phyloP scores from a whole-genome alignment of 495 filamentous ascomycete species.

The Friedmanniomyces endolithicus region DNA sequence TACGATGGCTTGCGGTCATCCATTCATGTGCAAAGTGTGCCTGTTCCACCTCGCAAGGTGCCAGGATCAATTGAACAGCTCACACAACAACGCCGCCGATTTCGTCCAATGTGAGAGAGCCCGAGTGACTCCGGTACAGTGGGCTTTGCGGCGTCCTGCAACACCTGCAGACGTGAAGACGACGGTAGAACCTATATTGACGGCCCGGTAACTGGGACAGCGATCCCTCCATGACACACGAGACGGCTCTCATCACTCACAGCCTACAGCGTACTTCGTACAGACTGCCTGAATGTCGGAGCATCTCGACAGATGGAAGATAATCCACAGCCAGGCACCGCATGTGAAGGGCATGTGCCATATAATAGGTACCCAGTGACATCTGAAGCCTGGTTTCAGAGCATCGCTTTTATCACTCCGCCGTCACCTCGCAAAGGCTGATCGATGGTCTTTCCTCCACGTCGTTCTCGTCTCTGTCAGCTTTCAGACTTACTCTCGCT shows the following conservation, averaged over 20 bases:
- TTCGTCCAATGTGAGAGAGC: background rate
- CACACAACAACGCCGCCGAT: background rate
- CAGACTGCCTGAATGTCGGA: background rate
- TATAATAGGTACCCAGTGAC: background rate
- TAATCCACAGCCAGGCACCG: background rate
- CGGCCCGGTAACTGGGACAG: background rate
- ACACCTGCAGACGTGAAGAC: background rate
- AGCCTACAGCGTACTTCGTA: too few relatives aligned
- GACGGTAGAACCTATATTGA: background rate
- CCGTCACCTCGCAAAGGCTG: background rate
- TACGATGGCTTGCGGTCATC: background rate
- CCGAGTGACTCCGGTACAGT: background rate
- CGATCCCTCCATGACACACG: background rate
- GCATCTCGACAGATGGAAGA: background rate
- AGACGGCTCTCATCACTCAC: background rate
- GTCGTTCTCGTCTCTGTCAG: background rate
- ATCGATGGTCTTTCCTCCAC: background rate
- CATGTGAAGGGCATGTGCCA: background rate
- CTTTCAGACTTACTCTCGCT: background rate
- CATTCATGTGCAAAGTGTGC: background rate
- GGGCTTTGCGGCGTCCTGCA: background rate
- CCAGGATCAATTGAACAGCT: background rate
- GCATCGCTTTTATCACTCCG: background rate
- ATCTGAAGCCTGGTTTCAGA: background rate
- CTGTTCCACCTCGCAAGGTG: background rate